Evolutionary conservation across 768 basidiomycete genomes (phyloP).

Genomic region (Artomyces pyxidatus): DNA sequence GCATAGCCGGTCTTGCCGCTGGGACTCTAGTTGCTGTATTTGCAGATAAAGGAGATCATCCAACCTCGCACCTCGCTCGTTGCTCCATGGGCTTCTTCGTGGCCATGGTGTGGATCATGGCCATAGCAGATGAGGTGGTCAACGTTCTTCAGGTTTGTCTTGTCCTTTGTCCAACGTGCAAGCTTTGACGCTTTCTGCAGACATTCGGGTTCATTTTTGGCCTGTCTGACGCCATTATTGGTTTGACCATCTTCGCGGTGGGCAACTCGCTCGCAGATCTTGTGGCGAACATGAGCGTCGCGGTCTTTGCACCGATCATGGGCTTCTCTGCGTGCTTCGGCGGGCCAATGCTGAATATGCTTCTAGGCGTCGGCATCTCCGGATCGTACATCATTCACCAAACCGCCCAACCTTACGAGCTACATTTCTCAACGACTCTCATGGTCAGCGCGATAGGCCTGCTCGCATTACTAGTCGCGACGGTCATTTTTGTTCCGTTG

Average conservation of each 20-base stretch:
- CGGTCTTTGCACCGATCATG: constrained; percentile 90
- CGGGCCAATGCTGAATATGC: constrained; percentile 86
- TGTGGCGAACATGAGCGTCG: constrained; percentile 94
- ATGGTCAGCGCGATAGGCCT: constrained; percentile 79
- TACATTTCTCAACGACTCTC: constrained; percentile 77
- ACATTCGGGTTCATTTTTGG: constrained; percentile 92
- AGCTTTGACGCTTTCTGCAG: constrained; percentile 30
- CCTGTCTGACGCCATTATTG: constrained; percentile 94
- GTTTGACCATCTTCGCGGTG: constrained; percentile 91
- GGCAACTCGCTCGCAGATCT: constrained; percentile 96
- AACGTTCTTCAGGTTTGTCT: constrained; percentile 67
- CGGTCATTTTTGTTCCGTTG: constrained; percentile 75
- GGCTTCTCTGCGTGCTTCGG: constrained; percentile 94
- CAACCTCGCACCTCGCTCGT: constrained; percentile 53
- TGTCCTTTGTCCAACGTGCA: neutral
- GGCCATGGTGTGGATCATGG: constrained; percentile 96
- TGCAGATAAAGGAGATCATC: constrained; percentile 49
- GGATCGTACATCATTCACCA: constrained; percentile 78
- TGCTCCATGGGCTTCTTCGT: constrained; percentile 90
- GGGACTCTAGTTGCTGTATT: constrained; percentile 52
- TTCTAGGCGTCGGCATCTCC: constrained; percentile 86
- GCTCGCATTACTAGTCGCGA: constrained; percentile 64
- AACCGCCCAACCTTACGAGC: constrained; percentile 51
- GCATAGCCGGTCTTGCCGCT: constrained; percentile 43
- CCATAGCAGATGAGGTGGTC: constrained; percentile 94